Conservation (phyloP, 768 basidiomycete species). For the Boletus fagicola region DNA sequence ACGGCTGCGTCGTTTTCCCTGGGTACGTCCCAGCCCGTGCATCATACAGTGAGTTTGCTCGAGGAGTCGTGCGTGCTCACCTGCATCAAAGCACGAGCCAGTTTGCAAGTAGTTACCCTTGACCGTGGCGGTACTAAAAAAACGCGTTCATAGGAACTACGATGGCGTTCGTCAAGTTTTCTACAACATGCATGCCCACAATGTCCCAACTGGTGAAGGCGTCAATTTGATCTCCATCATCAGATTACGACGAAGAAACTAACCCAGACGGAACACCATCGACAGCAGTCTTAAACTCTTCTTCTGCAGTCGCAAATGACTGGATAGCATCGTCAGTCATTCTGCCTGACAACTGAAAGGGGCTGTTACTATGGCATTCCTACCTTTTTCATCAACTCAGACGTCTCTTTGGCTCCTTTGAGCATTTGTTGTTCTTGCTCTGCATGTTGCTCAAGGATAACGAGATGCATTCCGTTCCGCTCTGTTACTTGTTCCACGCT, state of each 20-base stretch:
- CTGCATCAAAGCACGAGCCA: not conserved
- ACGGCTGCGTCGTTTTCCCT: constrained; percentile 11
- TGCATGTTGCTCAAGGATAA: constrained; percentile 13
- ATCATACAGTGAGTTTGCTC: not conserved
- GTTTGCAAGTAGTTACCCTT: constrained; percentile 13
- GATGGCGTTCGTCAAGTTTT: constrained; percentile 12
- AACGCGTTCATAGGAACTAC: constrained; percentile 11
- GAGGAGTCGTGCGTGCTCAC: not conserved
- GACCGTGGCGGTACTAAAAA: constrained; percentile 13
- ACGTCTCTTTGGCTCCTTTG: constrained; percentile 14
- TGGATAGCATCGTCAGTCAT: not conserved
- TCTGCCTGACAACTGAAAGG: not conserved
- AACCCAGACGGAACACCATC: constrained; percentile 17
- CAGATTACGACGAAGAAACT: not conserved
- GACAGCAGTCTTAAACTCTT: constrained; percentile 17
- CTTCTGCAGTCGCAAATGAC: constrained; percentile 16
- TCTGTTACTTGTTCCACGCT: constrained; percentile 10
- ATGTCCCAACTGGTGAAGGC: constrained; percentile 7
- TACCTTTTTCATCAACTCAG: constrained; percentile 20
- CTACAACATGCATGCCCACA: constrained; percentile 17
- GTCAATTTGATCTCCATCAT: not conserved
- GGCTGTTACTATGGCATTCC: not conserved
- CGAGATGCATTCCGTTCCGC: constrained; percentile 15
- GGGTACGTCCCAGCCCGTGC: not conserved
- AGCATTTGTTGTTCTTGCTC: constrained; percentile 14